Evolutionary conservation across 2,329 filamentous ascomycete species (phyloP).

Genomic region (Byssothecium circinans): DNA sequence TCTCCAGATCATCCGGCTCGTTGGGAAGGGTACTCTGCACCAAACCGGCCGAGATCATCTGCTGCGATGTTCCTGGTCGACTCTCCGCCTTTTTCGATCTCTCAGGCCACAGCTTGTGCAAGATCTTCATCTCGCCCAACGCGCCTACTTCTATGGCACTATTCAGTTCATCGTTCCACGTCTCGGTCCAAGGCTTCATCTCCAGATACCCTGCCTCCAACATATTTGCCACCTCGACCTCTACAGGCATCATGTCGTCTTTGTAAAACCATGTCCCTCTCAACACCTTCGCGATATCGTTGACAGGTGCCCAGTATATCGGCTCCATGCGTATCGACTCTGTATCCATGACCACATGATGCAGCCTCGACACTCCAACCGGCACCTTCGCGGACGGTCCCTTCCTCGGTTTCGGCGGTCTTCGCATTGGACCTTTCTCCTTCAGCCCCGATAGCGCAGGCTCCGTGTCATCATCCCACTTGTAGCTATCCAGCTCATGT

Average conservation of each 20-base stretch:
- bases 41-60: conserved; percentile 30
- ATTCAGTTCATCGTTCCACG: conserved; percentile 87
- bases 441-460: conserved; percentile 33
- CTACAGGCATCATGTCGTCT: conserved; percentile 89
- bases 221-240: conserved; percentile 83
- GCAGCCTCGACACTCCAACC: conserved; percentile 86
- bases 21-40: conserved; percentile 38
- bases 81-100: conserved; percentile 57
- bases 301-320: conserved; percentile 95
- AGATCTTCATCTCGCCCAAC: conserved; percentile 86
- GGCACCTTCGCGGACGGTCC: conserved; percentile 64
- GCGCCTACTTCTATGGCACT: conserved; percentile 90
- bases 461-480: conserved; percentile 50
- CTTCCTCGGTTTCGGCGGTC: conserved; percentile 23
- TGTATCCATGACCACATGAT: conserved; percentile 79
- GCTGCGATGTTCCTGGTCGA: conserved; percentile 45
- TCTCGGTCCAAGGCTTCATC: conserved; percentile 83
- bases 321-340: conserved; percentile 74
- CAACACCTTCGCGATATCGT: conserved; percentile 80
- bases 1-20: conserved; percentile 46
- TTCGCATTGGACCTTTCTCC: conserved; percentile 29
- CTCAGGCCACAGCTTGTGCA: conserved; percentile 78
- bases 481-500: conserved; percentile 50
- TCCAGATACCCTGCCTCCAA: conserved; percentile 89
- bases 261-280: conserved; percentile 97